Evolutionary conservation across 805 yeast species (phyloP).

Genomic region (Candida odintsovae): DNA sequence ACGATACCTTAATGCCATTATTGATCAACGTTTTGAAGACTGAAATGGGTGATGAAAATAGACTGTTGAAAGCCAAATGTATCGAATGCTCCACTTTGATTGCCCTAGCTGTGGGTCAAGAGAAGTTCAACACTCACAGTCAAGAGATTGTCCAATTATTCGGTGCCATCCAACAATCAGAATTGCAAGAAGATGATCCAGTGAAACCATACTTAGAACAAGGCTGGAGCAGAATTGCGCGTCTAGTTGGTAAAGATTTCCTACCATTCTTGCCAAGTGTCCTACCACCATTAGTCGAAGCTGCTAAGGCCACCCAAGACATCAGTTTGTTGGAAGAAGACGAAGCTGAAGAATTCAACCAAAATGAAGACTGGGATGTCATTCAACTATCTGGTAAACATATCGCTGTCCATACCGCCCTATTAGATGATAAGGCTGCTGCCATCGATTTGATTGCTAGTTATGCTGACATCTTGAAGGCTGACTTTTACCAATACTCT

Average conservation of each 20-base stretch:
- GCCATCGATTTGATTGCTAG: conserved; percentile 85
- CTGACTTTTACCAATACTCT: conserved; percentile 77
- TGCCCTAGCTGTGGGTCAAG: conserved; percentile 92
- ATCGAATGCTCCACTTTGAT: conserved; percentile 94
- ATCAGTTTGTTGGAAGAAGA: conserved; percentile 83
- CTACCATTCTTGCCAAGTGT: conserved; percentile 78
- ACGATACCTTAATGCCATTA: conserved; percentile 90
- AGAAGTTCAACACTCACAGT: conserved; percentile 72
- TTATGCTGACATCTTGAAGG: conserved; percentile 81
- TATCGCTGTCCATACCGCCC: conserved; percentile 89
- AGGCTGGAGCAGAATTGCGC: conserved; percentile 94
- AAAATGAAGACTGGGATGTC: conserved; percentile 93
- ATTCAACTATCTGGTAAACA: conserved; percentile 87
- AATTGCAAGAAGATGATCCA: conserved; percentile 71
- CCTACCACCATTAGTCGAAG: conserved; percentile 78
- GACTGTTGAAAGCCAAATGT: conserved; percentile 83
- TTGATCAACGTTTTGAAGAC: conserved; percentile 71
- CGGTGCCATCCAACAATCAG: conserved; percentile 60
- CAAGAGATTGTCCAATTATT: conserved; percentile 68
- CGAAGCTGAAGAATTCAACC: conserved; percentile 76
- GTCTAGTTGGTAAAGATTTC: conserved; percentile 79
- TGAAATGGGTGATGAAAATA: conserved; percentile 73
- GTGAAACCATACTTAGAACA: conserved; percentile 82
- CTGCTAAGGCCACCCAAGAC: conserved; percentile 89
- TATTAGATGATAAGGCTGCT: conserved; percentile 88